These are phyloP conservation scores for Saksenaea vasiformis DNA, from an alignment of 371 early-diverging fungal genomes.

Conservation along the genomic window DNA sequence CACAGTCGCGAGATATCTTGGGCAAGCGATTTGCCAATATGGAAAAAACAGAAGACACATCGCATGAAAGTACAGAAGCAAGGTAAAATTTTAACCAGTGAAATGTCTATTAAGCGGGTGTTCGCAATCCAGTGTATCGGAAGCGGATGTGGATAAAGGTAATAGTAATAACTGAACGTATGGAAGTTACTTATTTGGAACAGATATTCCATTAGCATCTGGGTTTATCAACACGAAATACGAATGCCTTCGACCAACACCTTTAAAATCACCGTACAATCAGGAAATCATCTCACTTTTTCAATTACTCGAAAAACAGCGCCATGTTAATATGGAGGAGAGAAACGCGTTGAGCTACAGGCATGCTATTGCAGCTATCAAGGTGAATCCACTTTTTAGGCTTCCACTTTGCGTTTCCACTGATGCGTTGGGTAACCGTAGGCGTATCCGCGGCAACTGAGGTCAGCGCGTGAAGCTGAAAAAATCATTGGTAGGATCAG, in stretches of 20 bases:
- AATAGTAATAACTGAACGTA: neutral
- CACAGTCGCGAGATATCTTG: constrained; percentile 12
- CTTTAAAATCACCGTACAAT: constrained; percentile 37
- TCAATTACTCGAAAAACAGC: constrained; percentile 35
- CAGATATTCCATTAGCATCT: constrained; percentile 30
- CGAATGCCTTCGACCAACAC: constrained; percentile 50
- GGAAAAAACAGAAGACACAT: constrained; percentile 8
- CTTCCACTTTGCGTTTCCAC: neutral
- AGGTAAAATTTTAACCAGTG: neutral
- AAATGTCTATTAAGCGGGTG: neutral
- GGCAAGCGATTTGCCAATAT: constrained; percentile 8
- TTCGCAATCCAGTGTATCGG: neutral
- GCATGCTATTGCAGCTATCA: constrained; percentile 52
- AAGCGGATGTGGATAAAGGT: neutral
- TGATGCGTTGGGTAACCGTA: constrained; percentile 7
- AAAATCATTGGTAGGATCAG: constrained; percentile 41
- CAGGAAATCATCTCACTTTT: constrained; percentile 37
- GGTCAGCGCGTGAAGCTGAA: constrained; percentile 40
- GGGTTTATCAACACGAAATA: constrained; percentile 40
- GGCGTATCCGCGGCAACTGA: constrained; percentile 51
- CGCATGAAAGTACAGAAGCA: neutral
- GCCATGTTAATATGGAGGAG: constrained; percentile 38
- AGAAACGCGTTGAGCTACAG: constrained; percentile 48
- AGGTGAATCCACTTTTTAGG: constrained; percentile 26
- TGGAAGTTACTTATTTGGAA: neutral